Base-by-base conservation (phyloP, 2,329 filamentous ascomycete genomes). In the Talaromyces sp. region DNA sequence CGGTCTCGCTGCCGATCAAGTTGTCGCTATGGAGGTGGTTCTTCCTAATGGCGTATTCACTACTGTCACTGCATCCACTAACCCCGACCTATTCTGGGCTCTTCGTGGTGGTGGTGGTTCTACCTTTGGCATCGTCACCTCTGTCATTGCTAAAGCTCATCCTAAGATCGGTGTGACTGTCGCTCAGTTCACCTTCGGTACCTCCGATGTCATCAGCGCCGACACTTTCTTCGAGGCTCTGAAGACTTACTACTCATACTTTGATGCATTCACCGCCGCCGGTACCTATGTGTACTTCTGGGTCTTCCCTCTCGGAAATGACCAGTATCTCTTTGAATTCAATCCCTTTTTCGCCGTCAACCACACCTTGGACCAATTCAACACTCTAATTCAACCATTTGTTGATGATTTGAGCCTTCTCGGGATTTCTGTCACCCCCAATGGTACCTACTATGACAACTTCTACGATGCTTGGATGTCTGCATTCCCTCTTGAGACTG, bases 1-100 rank as follows among this genome's bases (percentile, higher is more conserved):
- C 41, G 64, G 88, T 6, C 78, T 90, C 0, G 84, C 76, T 13
- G 86, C 86, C 0, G 87, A 90, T 68, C 83, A 89, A 59, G 80
- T 83, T 0, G 77, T 90, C 2, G 79, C 83, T 67, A 85, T 79
- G 62, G 80, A 87, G 66, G 84, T 87, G 1, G 79, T 89, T n/a
- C 84, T 82, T 8, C 83, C 80, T 0, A 71, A 50, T 50, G 64
- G 63, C 3, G n/a, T 27, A 7, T 43, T 52, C 27, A 39, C 43
- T 4, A 45, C 58, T 15, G 63, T 64, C 8, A 70, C 69, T 27
- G 41, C 47, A 19, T 65, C 61, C 33, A 63, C 59, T 31, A 64
- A 68, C 39, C 58, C 65, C 6, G 81, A 83, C 63, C 73, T 85
- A 0, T 85, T 83, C 72, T 83, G 80, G 78, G 83, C 82, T 25